Evolutionary conservation across 1,284 basidiomycete genomes (phyloP).

Genomic region (Coriolopsis trogii): DNA sequence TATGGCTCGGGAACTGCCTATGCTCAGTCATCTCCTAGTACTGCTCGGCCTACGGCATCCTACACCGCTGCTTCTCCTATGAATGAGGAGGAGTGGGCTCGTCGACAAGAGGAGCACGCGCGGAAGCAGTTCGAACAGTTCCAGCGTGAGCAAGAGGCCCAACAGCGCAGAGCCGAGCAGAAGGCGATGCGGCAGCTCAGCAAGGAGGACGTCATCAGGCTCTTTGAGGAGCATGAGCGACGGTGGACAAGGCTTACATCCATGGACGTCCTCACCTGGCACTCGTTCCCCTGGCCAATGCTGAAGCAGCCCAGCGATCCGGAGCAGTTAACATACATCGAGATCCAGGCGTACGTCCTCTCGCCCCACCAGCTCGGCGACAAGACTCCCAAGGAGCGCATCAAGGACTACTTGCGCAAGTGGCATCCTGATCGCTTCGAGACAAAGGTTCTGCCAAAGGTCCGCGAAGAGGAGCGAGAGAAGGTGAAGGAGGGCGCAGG

Average conservation of each 20-base stretch:
- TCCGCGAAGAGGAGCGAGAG: slow-evolving; percentile 45
- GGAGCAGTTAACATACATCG: slow-evolving; percentile 59
- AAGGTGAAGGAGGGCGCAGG: slow-evolving; percentile 44
- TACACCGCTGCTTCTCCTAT: slow-evolving; percentile 11
- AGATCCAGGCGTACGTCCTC: slow-evolving; percentile 61
- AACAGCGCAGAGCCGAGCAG: slow-evolving; percentile 39
- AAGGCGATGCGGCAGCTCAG: slow-evolving; percentile 48
- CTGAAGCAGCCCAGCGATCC: slow-evolving; percentile 54
- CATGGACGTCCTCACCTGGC: slow-evolving; percentile 47
- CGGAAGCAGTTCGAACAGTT: slow-evolving; percentile 62
- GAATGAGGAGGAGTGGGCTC: slow-evolving; percentile 54
- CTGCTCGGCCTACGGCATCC: slow-evolving; percentile 13
- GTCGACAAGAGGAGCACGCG: slow-evolving; percentile 58
- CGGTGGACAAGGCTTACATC: slow-evolving; percentile 54
- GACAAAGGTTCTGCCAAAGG: slow-evolving; percentile 45
- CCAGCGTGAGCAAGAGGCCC: slow-evolving; percentile 55
- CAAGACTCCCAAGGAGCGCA: slow-evolving; percentile 57
- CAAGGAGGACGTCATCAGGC: slow-evolving; percentile 53
- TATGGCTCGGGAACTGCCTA: slow-evolving; percentile 21
- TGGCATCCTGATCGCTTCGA: slow-evolving; percentile 49
- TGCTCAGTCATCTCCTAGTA: slow-evolving; percentile 9
- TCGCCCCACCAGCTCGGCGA: slow-evolving; percentile 55
- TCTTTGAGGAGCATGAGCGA: slow-evolving; percentile 59
- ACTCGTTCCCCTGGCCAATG: slow-evolving; percentile 73
- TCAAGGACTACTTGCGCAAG: slow-evolving; percentile 59